Evolutionary conservation across 345 rosid species (phyloP), one percentile per base, ranked within the genome.

Genomic region (Citrus australasica): DNA sequence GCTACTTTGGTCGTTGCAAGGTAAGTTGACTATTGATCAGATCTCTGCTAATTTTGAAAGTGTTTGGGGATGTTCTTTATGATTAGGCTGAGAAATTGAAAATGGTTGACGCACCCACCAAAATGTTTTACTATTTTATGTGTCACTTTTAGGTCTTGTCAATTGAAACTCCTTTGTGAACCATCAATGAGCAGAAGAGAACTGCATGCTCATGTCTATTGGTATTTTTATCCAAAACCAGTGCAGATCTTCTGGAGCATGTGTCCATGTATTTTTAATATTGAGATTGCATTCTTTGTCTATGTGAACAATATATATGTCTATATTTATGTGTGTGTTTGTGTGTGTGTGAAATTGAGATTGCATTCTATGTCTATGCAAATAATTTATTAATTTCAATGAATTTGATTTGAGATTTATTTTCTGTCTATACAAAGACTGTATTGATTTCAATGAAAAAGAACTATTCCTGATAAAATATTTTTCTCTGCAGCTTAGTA

Each of bases 1-100:
- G 99, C 90, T 93, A 91, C 83, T 95, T 85, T 81, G 97, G 99
- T 69, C 96, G 91, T 61, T 91, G 85, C 76, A 94, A 92, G 99
- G 99, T 90, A 88, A 17, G 27, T 35, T 67, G 9, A 27, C 38
- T 68, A 6, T 46, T 59, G 24, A 33, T 42, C 16, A 10, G 51
- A 42, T 46, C 17, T 46, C 51, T 46, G 51, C 51, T 46, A 11
- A 13, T 46, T 46, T 11, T 33, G 30, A 62, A 22, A 19, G 25
- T 19, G 7, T 4, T 35, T 66, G 42, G 25, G 27, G 35, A 35
- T 33, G 42, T 42, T 66, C 22, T 35, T 65, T 35, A 7, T 11
- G 21, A 21, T 33, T 9, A 4, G 69, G 69, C 35, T 66, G 69
- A 17, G 14, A 66, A n/a, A 19, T 22, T 35, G 42, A 66, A 35